Conservation (phyloP, 2,329 filamentous ascomycete species). For the Ascochyta rabiei region DNA sequence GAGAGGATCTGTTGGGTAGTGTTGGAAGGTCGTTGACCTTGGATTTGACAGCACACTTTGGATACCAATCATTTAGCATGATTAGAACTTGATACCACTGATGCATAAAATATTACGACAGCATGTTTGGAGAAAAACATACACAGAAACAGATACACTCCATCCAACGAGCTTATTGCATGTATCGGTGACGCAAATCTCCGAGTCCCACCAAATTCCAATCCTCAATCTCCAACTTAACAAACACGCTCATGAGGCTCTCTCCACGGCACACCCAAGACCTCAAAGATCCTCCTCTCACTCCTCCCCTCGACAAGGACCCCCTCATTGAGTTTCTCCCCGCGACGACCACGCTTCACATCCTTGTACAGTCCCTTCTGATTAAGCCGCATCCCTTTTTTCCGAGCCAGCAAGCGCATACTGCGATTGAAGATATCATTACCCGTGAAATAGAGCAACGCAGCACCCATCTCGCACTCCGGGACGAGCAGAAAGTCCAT, state of each 20-base stretch:
- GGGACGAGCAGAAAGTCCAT: conserved; percentile 88
- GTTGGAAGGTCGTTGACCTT: no score
- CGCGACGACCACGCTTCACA: conserved; percentile 64
- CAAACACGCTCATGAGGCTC: conserved; percentile 52
- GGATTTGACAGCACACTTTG: no score
- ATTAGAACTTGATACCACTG: no score
- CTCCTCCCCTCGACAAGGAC: conserved; percentile 73
- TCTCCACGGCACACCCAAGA: conserved; percentile 83
- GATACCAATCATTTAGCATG: no score
- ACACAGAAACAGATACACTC: not conserved
- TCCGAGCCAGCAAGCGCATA: conserved; percentile 77
- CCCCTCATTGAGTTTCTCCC: conserved; percentile 70
- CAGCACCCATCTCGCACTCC: conserved; percentile 77
- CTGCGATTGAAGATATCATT: conserved; percentile 95
- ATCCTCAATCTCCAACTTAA: conserved; percentile 4
- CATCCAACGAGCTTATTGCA: not conserved
- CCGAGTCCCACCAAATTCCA: not conserved
- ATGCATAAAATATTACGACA: no score
- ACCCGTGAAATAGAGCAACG: conserved; percentile 92
- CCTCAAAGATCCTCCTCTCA: conserved; percentile 81
- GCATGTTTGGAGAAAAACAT: no score
- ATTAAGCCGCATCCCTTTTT: conserved; percentile 83
- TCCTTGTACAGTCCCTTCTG: conserved; percentile 79
- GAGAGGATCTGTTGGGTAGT: not conserved
- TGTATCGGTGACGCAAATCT: not conserved